Base-by-base conservation (phyloP, 2,329 filamentous ascomycete species). In the Scedosporium apiospermum region DNA sequence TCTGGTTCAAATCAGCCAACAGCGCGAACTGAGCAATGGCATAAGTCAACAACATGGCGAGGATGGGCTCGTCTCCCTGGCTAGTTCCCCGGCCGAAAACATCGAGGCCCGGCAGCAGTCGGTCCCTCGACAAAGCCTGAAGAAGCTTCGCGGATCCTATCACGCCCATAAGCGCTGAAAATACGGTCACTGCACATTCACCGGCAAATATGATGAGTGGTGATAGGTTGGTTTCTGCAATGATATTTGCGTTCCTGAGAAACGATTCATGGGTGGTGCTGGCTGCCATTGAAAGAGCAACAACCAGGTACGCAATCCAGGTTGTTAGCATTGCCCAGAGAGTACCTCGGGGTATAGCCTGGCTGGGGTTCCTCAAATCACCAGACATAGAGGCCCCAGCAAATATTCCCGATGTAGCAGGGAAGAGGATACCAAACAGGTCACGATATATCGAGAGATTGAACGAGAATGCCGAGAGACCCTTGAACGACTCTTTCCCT, bases 341-440 rank as follows among this genome's bases (percentile, higher is more conserved):
- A 0, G 91, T 96, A n/a, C 91, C 91, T 65, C 85, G 88, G 0
- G 91, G 91, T 61, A 96, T 96, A 1, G 90, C 85, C 72, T 87
- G 90, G 78, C 90, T 93, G 0, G 91, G 91, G 65, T 91, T 88
- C 65, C 84, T 88, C 59, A 96, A 74, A 71, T 96, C 91, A 18
- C 91, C 91, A 6, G 91, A 96, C 91, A 96, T 96, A 67, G 90
- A 93, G 6, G 91, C 91, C 18, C 92, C 92, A 64, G 85, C 81
- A 71, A 84, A 83, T 65, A 84, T 86, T 26, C 82, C 81, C 2
- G 77, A 82, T 1, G 81, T 83, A 23, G 80, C 80, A 44, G 91
- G 90, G 68, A 95, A 96, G 1, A 96, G 76, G 65, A 96, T 91
- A 2, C 91, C 92, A 75, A 96, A 96, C 7, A 96, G 77, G 67